phyloP scores from a whole-genome alignment of 2,329 filamentous ascomycete genomes.

The Alternaria ventricosa region DNA sequence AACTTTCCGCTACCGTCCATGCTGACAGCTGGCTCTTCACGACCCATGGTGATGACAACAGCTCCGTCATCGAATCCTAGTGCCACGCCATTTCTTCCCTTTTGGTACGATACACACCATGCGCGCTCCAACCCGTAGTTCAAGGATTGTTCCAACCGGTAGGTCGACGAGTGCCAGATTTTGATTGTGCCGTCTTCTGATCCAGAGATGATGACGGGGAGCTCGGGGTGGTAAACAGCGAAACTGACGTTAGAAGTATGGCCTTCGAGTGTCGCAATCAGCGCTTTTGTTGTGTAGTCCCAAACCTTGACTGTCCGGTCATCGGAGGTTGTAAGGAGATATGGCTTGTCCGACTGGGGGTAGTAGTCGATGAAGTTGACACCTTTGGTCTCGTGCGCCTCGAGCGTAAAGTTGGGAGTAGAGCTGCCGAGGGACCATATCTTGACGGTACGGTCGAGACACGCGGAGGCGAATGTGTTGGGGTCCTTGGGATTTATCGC shows the following conservation, averaged over 20 bases:
- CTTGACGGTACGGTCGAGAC: conserved; percentile 95
- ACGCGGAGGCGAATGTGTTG: conserved; percentile 90
- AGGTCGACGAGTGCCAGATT: conserved; percentile 98
- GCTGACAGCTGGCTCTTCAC: conserved; percentile 95
- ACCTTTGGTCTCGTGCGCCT: conserved; percentile 95
- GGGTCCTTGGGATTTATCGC: conserved; percentile 89
- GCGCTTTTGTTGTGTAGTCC: conserved; percentile 98
- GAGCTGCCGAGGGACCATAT: conserved; percentile 95
- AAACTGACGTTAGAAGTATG: conserved; percentile 99
- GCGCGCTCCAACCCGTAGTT: conserved; percentile 96
- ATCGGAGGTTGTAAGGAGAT: conserved; percentile 94
- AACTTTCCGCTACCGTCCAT: conserved; percentile 97
- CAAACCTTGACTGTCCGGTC: conserved; percentile 97
- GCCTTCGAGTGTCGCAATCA: conserved; percentile 95
- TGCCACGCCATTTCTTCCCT: conserved; percentile 90
- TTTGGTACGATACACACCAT: conserved; percentile 97
- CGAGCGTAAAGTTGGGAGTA: conserved; percentile 95
- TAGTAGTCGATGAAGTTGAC: conserved; percentile 97
- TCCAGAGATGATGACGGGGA: conserved; percentile 96
- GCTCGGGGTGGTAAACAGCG: conserved; percentile 94
- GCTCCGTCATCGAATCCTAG: conserved; percentile 98
- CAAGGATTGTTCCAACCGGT: conserved; percentile 91
- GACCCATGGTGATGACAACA: conserved; percentile 95
- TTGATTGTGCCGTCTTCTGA: conserved; percentile 97
- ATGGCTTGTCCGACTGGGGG: conserved; percentile 73